Conservation (phyloP, 352 stramenopile species). For the Phytopythium vexans region DNA sequence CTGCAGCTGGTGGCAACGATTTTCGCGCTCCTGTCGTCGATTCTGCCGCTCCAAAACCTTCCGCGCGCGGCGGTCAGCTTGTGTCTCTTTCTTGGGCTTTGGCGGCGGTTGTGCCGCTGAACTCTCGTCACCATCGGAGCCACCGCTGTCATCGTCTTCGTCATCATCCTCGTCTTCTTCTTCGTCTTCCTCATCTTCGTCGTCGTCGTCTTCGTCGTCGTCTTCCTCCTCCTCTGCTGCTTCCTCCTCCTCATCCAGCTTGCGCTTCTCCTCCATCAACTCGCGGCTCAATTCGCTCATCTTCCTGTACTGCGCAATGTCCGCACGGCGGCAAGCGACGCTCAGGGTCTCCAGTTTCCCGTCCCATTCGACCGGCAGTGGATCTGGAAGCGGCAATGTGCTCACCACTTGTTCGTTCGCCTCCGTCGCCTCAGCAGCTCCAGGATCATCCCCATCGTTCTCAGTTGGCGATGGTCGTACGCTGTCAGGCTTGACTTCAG, state of each 20-base stretch:
- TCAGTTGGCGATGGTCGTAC: not conserved
- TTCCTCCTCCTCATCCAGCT: constrained; percentile 12
- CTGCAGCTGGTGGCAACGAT: constrained; percentile 6
- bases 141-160: constrained; percentile 5
- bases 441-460: constrained; percentile 4
- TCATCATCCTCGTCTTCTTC: constrained; percentile 23
- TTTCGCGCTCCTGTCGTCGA: constrained; percentile 13
- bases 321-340: constrained; percentile 19
- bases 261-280: constrained; percentile 16
- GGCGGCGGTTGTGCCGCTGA: not conserved
- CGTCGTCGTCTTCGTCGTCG: constrained; percentile 23
- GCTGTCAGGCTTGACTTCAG: not conserved
- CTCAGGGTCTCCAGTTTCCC: constrained; percentile 26
- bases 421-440: not conserved
- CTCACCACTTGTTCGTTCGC: not conserved
- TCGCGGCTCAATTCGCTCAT: constrained; percentile 11
- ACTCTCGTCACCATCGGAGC: not conserved
- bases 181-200: constrained; percentile 16
- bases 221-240: constrained; percentile 19
- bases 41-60: constrained; percentile 9
- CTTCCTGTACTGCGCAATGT: constrained; percentile 18
- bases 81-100: constrained; percentile 10
- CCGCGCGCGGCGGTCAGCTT: constrained; percentile 2
- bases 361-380: constrained; percentile 23
- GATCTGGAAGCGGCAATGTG: not conserved